phyloP scores from a whole-genome alignment of 78 protist species.

The Anaeramoeba ignava region DNA sequence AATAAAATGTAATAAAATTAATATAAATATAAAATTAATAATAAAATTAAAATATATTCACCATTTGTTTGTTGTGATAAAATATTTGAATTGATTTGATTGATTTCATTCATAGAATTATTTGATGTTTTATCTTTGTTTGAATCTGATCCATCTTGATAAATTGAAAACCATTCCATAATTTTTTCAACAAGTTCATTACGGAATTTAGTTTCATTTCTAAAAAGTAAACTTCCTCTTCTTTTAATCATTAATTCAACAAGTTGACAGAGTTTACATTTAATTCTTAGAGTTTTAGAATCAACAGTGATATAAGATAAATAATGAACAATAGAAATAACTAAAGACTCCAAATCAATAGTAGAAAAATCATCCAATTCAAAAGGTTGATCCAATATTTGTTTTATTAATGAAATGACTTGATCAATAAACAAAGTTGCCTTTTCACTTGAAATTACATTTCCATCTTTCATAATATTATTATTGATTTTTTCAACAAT shows the following conservation, averaged over 20 bases:
- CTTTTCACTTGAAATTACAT: not conserved
- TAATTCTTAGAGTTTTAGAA: not conserved
- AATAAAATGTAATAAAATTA: too few relatives aligned
- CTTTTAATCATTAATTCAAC: constrained; percentile 29
- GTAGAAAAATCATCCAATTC: not conserved
- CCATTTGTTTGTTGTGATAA: too few relatives aligned
- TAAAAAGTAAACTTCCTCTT: constrained; percentile 27
- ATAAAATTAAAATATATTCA: too few relatives aligned
- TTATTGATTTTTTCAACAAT: not conserved
- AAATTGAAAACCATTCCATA: not conserved
- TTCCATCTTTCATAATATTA: not conserved
- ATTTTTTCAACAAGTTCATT: not conserved
- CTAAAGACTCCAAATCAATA: not conserved
- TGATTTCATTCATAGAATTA: too few relatives aligned
- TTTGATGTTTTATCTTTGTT: not conserved
- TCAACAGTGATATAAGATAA: not conserved
- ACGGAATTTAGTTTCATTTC: constrained; percentile 34
- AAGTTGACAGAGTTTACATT: constrained; percentile 31
- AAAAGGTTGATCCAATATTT: not conserved
- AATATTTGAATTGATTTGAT: too few relatives aligned
- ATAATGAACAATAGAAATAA: not conserved
- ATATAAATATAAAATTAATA: too few relatives aligned
- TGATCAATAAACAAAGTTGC: not conserved
- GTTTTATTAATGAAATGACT: not conserved
- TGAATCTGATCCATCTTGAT: not conserved